phyloP scores from a whole-genome alignment of 192 early-diverging fungal species.

The Oehlia diaphana region DNA sequence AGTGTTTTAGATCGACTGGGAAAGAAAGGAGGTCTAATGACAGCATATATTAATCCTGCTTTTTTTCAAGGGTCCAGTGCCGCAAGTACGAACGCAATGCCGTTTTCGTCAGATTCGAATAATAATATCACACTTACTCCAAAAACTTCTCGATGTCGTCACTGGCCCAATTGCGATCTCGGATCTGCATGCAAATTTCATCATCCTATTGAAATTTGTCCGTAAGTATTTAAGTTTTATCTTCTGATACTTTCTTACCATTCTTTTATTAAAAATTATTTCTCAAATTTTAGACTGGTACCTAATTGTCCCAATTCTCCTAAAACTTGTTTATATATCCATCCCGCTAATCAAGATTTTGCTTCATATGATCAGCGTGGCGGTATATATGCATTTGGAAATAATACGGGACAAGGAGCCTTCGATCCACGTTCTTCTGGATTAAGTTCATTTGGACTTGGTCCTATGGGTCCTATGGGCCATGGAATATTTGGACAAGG shows the following conservation, averaged over 20 bases:
- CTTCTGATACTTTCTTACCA: neutral
- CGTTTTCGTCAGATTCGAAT: neutral
- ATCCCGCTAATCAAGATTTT: constrained; percentile 33
- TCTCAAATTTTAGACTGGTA: constrained; percentile 20
- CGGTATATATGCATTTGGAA: constrained; percentile 3
- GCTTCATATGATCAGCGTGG: neutral
- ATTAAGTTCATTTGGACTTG: constrained; percentile 4
- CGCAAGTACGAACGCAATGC: neutral
- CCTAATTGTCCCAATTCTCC: constrained; percentile 43
- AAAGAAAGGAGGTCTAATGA: constrained; percentile 27
- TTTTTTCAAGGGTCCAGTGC: constrained; percentile 15
- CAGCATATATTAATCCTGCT: constrained; percentile 31
- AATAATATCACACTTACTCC: constrained; percentile 3
- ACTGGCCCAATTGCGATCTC: constrained; percentile 46
- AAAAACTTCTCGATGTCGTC: constrained; percentile 36
- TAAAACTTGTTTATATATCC: constrained; percentile 40
- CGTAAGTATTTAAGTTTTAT: constrained; percentile 6
- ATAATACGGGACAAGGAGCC: constrained; percentile 2
- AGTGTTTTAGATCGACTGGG: constrained; percentile 29
- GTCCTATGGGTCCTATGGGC: constrained; percentile 6
- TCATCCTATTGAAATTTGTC: constrained; percentile 43
- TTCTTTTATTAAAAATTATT: neutral
- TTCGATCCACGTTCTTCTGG: constrained; percentile 2
- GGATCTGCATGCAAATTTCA: constrained; percentile 38
- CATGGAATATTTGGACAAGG: neutral